These are phyloP conservation scores for Garcia nutans DNA, from an alignment of 345 rosid genomes.

Conservation along the genomic window DNA sequence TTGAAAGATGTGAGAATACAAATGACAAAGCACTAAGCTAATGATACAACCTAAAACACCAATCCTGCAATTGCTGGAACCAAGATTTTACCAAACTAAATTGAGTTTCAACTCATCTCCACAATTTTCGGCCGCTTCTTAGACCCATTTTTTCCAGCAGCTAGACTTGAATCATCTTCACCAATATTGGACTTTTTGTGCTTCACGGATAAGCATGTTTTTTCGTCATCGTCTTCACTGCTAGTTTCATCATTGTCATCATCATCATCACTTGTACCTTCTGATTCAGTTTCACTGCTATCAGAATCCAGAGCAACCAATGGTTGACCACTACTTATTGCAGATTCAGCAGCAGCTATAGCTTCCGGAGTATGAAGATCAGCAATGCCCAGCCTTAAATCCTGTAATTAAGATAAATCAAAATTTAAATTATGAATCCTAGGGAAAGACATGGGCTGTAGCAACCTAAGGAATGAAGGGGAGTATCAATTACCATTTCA, in stretches of 20 bases:
- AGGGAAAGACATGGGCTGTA: background rate
- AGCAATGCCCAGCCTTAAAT: constrained; percentile 84
- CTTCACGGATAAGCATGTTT: background rate
- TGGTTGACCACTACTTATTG: constrained; percentile 42
- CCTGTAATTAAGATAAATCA: constrained; percentile 35
- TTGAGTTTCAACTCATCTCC: constrained; percentile 39
- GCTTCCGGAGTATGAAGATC: constrained; percentile 94
- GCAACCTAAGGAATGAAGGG: background rate
- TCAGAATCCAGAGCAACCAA: constrained; percentile 24
- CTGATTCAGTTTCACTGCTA: constrained; percentile 44
- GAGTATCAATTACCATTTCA: constrained; percentile 56
- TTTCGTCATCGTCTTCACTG: constrained; percentile 4
- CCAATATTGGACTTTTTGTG: constrained; percentile 15
- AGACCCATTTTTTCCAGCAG: constrained; percentile 18
- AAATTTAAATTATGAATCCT: background rate
- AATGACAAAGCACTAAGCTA: background rate
- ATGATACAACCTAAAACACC: background rate
- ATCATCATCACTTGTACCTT: constrained; percentile 29
- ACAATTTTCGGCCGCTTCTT: constrained; percentile 45
- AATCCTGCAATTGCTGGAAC: background rate
- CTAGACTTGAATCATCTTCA: constrained; percentile 18
- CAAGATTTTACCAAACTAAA: background rate
- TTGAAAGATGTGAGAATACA: no score
- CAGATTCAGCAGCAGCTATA: constrained; percentile 77
- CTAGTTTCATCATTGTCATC: constrained; percentile 23